Evolutionary conservation across 2,329 filamentous ascomycete genomes (phyloP), one percentile per base, ranked within the genome.

Genomic region (Botrytis pseudocinerea): DNA sequence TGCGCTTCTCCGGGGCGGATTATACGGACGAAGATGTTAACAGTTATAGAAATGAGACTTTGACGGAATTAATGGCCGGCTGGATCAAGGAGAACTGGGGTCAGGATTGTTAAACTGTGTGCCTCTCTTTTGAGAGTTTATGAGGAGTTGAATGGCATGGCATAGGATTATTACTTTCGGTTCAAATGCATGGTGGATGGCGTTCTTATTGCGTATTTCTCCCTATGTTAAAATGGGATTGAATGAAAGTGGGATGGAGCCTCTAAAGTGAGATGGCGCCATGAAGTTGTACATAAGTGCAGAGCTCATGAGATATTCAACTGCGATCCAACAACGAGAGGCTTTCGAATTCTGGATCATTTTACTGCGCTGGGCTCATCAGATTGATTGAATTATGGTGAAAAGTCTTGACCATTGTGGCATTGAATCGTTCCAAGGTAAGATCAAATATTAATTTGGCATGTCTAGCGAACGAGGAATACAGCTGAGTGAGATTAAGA

Each of bases 81-180:
- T 91, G 89, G 89, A 87, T 91, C 70, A 82, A 83, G 79, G 80
- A 86, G 80, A 87, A 91, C 78, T 92, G 90, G 89, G 63, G 69
- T 38, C 68, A 77, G 54, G 75, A 79, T 74, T 81, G 80, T 72
- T 80, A 57, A 25, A 54, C 35, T 35, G 20, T 16, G 64, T 10
- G 42, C n/a, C 28, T 54, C 22, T 4, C 20, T 20, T 46, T 61
- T 20, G n/a, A n/a, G 44, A 10, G 42, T 22, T 42, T 16, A 32
- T 48, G 32, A 25, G 60, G 60, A 65, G 10, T 64, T 71, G 12
- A 35, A n/a, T 42, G 51, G 60, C n/a, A 65, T 65, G 2, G 10
- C 20, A 35, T 28, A 18, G 60, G 8, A 8, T 32, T 64, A 22
- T 68, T 68, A 2, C 5, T 32, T 32, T 68, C 22, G 22, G 18